Evolutionary conservation across 2,329 filamentous ascomycete species (phyloP), one percentile per base, ranked within the genome.

Genomic region (Cordyceps sp.): DNA sequence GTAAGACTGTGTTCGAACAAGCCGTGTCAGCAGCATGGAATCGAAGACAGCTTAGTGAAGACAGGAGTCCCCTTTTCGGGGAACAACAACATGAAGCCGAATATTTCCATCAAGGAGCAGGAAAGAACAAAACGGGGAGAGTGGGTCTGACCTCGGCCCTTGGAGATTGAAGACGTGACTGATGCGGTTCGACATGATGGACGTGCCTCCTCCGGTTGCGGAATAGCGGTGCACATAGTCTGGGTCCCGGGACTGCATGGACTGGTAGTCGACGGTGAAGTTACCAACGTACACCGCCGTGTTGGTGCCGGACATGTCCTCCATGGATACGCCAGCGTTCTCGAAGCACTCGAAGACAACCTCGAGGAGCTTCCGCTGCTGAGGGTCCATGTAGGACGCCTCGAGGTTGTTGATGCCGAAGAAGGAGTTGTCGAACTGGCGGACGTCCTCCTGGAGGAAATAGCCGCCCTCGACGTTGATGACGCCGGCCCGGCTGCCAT

Each of bases 321-420:
- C 45, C n/a, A 57, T 36, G 1, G 45, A 37, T 3, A 52, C 24
- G n/a, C 57, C 56, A 2, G 46, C 49, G 4, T 43, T 43, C 26
- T 54, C 55, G 3, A 70, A 39, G 1, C 55, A 52, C 33, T 62
- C 58, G 31, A 54, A 60, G n/a, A 47, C 46, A 0, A 56, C 50
- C 32, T 62, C 55, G 5, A 59, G 46, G 13, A 57, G 40, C 35
- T 52, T 47, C 2, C 58, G 45, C 36, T 59, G 55, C 37, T 61
- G 57, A 1, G 59, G 59, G 30, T 63, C 59, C 37, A 60, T 47
- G 19, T 40, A 45, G 23, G 44, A 42, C 10, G 54, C 54, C 33
- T 62, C 58, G 12, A 48, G 35, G 2, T 50, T 46, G 1, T 43
- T 50, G 26, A 61, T 54, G 14, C 47, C 44, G 39, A 62, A 62